Percentiles rank a stretch among this genome's conserved stretches.
Evolutionary conservation across 169 alveolate species (phyloP).

Genomic region (Blepharisma undulans): DNA sequence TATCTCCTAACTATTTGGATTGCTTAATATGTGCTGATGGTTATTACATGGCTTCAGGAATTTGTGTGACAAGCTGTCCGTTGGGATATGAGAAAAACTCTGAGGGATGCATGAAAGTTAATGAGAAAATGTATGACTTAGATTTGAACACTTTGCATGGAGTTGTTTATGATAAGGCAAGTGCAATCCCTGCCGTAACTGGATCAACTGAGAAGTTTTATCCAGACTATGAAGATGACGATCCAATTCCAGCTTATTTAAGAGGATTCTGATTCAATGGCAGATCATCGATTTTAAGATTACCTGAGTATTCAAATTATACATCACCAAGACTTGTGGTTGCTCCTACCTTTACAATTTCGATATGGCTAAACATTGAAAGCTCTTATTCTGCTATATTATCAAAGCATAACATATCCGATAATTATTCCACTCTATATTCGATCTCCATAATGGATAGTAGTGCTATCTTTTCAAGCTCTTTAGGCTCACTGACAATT

Average conservation of each 20-base stretch:
- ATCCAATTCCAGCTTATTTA: background rate
- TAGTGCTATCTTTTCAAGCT: background rate
- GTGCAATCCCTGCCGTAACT: background rate
- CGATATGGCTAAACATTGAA: background rate
- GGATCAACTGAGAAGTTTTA: background rate
- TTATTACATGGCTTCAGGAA: background rate
- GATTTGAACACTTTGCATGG: background rate
- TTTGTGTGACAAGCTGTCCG: background rate
- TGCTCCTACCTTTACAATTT: background rate
- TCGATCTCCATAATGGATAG: background rate
- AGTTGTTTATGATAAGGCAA: background rate
- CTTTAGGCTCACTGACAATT: background rate
- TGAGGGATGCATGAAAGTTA: background rate
- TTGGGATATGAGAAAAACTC: background rate
- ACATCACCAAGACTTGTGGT: background rate
- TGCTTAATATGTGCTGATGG: background rate
- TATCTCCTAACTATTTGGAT: background rate
- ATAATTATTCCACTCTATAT: background rate
- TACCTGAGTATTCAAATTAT: background rate
- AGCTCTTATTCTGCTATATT: background rate
- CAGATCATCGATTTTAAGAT: background rate
- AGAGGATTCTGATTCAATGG: conserved; percentile 10
- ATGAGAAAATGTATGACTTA: background rate
- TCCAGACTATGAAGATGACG: background rate
- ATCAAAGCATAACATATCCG: background rate